Percentiles rank a stretch among this genome's conserved stretches.
Evolutionary conservation across 106 monocot species (phyloP).

Genomic region (Dendrobium officinale): DNA sequence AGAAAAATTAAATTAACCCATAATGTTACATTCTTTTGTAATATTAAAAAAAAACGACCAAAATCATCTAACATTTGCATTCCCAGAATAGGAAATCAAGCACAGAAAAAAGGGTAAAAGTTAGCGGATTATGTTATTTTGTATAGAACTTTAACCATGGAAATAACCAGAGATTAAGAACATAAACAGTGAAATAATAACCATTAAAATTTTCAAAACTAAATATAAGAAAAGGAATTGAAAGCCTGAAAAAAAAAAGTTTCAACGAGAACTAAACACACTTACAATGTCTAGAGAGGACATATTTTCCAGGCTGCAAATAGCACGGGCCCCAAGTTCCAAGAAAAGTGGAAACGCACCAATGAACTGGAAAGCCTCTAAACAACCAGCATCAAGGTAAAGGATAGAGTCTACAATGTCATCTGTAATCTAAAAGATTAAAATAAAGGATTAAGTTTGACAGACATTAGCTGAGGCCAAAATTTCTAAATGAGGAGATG

Average conservation of each 20-base stretch:
- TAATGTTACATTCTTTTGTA: not conserved
- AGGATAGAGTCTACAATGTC: slow-evolving; percentile 50
- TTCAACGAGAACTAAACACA: not conserved
- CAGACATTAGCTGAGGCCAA: not conserved
- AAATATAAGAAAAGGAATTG: not conserved
- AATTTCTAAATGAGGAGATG: not conserved
- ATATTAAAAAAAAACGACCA: not conserved
- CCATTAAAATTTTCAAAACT: not conserved
- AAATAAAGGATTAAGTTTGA: not conserved
- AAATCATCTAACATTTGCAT: not conserved
- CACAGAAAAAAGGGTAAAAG: not conserved
- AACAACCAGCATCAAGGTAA: slow-evolving; percentile 75
- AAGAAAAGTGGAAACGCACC: slow-evolving; percentile 71
- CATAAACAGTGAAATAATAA: not conserved
- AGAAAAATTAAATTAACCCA: not conserved
- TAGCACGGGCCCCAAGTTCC: slow-evolving; percentile 57
- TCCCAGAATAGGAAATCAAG: not conserved
- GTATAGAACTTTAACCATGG: not conserved
- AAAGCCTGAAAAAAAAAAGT: not conserved
- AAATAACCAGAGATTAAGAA: not conserved
- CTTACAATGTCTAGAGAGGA: slow-evolving; percentile 78
- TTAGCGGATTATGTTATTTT: no score
- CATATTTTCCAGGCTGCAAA: slow-evolving; percentile 82
- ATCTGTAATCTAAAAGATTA: slow-evolving; percentile 50
- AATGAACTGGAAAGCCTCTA: slow-evolving; percentile 65